A percentile compares a stretch with the other conserved stretches of the same genome.
Conservation (phyloP, 768 basidiomycete genomes). For the Leccinum aurantiacum region DNA sequence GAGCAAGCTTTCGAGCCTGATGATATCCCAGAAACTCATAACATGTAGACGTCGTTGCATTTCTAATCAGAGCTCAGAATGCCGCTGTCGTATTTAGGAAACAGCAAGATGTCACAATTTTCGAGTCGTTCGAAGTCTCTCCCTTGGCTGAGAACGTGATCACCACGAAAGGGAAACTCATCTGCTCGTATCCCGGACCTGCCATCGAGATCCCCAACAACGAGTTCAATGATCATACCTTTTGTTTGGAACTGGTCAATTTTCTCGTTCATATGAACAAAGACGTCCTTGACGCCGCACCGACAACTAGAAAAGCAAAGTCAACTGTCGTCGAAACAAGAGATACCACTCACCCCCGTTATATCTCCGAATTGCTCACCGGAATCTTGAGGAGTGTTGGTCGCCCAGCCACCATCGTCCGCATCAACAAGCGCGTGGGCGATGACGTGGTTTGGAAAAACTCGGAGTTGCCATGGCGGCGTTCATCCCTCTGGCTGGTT, state of each 20-base stretch:
- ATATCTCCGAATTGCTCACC: constrained; percentile 36
- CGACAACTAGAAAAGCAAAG: background rate
- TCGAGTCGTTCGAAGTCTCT: too few relatives aligned
- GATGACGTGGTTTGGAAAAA: constrained; percentile 26
- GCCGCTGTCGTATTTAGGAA: background rate
- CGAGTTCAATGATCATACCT: too few relatives aligned
- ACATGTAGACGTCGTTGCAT: constrained; percentile 18
- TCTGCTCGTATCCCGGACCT: too few relatives aligned
- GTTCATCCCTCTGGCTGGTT: constrained; percentile 50
- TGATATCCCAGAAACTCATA: too few relatives aligned
- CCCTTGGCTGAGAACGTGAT: too few relatives aligned
- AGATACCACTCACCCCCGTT: background rate
- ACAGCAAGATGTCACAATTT: too few relatives aligned
- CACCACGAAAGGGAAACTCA: too few relatives aligned
- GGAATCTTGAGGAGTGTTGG: constrained; percentile 42
- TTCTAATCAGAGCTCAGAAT: background rate
- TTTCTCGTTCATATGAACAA: constrained; percentile 21
- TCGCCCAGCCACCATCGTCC: constrained; percentile 10
- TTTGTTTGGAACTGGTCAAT: too few relatives aligned
- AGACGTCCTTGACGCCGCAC: constrained; percentile 37
- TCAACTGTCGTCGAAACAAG: background rate
- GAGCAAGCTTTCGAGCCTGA: too few relatives aligned
- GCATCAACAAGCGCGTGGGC: constrained; percentile 42
- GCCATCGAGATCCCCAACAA: too few relatives aligned
- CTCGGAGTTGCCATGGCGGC: constrained; percentile 43